Percentiles rank a stretch among this genome's conserved stretches.
These are phyloP conservation scores for Talaromyces sp. DNA, from an alignment of 2,329 filamentous ascomycete genomes.

Conservation along the genomic window DNA sequence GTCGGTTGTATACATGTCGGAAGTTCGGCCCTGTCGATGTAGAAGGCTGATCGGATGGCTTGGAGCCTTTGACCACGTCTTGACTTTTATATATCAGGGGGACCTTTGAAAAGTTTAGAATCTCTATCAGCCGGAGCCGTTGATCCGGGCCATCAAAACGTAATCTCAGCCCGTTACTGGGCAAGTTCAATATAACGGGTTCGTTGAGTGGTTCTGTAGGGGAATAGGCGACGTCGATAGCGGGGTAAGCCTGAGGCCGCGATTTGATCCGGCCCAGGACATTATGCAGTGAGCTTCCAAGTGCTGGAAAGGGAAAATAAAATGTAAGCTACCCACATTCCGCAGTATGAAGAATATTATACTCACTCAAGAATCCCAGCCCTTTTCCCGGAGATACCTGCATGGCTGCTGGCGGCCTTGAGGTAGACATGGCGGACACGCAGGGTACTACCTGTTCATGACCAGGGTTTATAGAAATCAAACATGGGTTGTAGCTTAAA, in stretches of 20 bases:
- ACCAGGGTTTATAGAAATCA: not conserved
- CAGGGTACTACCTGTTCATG: conserved; percentile 12
- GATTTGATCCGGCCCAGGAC: conserved; percentile 82
- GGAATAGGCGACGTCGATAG: conserved; percentile 78
- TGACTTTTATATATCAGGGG: conserved; percentile 76
- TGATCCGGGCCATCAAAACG: conserved; percentile 94
- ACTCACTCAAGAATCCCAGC: conserved; percentile 57
- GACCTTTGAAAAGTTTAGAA: conserved; percentile 83
- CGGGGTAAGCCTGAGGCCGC: conserved; percentile 75
- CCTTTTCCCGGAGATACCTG: conserved; percentile 64
- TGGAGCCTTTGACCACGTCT: conserved; percentile 63
- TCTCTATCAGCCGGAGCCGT: conserved; percentile 82
- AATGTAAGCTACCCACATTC: conserved; percentile 6
- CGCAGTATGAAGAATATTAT: conserved; percentile 12
- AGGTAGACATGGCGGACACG: conserved; percentile 29
- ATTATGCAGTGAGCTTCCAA: conserved; percentile 89
- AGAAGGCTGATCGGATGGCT: conserved; percentile 27
- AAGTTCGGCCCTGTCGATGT: conserved; percentile 65
- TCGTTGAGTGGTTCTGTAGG: conserved; percentile 67
- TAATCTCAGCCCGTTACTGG: conserved; percentile 80
- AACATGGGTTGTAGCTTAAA: not conserved
- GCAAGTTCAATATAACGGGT: conserved; percentile 70
- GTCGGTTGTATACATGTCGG: conserved; percentile 81
- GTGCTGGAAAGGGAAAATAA: conserved; percentile 50
- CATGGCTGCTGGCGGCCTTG: conserved; percentile 37